These are phyloP conservation scores for Amanita inopinata DNA, from an alignment of 768 basidiomycete species.

Conservation along the genomic window DNA sequence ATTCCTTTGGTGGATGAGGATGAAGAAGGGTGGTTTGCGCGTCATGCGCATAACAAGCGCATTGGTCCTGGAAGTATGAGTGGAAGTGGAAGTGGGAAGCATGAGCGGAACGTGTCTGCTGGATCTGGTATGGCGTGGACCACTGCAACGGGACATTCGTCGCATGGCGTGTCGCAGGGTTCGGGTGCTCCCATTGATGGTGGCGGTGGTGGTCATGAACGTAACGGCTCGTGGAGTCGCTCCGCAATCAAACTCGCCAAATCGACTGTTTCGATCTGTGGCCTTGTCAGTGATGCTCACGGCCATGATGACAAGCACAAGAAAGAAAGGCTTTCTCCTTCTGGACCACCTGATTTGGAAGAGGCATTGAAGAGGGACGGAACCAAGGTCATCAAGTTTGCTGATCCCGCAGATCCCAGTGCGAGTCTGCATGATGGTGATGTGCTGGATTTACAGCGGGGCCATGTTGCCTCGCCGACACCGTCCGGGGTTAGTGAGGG, in stretches of 20 bases:
- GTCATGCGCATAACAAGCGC: background rate
- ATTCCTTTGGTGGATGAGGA: slow-evolving; percentile 29
- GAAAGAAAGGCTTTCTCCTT: background rate
- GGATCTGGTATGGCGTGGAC: too few species aligned
- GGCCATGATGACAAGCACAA: background rate
- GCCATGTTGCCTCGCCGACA: slow-evolving; percentile 17
- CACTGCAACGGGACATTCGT: too few species aligned
- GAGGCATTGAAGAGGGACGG: slow-evolving; percentile 28
- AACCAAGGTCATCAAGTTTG: slow-evolving; percentile 31
- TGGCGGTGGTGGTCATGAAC: slow-evolving; percentile 20
- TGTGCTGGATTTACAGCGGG: slow-evolving; percentile 12
- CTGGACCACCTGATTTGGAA: slow-evolving; percentile 28
- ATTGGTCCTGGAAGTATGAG: background rate
- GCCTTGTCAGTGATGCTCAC: slow-evolving; percentile 12
- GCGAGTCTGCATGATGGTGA: too few species aligned
- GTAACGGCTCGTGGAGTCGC: slow-evolving; percentile 34
- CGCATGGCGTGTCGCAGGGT: background rate
- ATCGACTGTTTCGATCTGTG: slow-evolving; percentile 20
- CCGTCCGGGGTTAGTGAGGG: slow-evolving; percentile 21
- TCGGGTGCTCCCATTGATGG: background rate
- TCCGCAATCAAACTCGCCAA: slow-evolving; percentile 32
- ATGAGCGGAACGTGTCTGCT: slow-evolving; percentile 7
- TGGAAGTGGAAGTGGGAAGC: background rate
- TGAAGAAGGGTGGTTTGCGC: background rate
- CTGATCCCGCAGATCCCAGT: slow-evolving; percentile 28